These are phyloP conservation scores for Aspergillus eucalypticola DNA, from an alignment of 2,329 filamentous ascomycete genomes.

Conservation along the genomic window DNA sequence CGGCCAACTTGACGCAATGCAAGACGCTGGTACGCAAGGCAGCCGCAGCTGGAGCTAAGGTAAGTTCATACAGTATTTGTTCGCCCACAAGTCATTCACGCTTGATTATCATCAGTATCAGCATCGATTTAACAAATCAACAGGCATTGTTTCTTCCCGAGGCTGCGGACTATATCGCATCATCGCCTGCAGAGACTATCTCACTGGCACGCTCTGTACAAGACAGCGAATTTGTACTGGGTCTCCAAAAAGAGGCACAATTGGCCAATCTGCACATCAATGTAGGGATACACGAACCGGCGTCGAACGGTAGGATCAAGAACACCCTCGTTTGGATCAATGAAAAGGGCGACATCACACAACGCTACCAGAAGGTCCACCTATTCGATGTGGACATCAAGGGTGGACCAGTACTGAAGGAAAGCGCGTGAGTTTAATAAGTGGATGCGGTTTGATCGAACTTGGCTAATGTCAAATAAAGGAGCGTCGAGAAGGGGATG, in stretches of 20 bases:
- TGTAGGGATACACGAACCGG: conserved; percentile 82
- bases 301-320: conserved; percentile 54
- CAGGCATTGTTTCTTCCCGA: conserved; percentile 87
- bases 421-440: conserved; percentile 52
- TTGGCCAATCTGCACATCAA: conserved; percentile 69
- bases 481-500: conserved; percentile 67
- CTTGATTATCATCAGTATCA: neutral
- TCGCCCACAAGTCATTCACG: neutral
- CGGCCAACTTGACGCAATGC: conserved; percentile 78
- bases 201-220: conserved; percentile 68
- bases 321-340: conserved; percentile 70
- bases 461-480: conserved; percentile 16
- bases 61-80: conserved; percentile 34
- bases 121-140: conserved; percentile 8
- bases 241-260: conserved; percentile 69
- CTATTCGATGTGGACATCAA: conserved; percentile 74
- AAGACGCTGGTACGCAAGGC: conserved; percentile 71
- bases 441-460: neutral
- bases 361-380: conserved; percentile 84
- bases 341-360: conserved; percentile 57
- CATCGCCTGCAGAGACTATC: conserved; percentile 66
- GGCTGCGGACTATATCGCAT: conserved; percentile 84
- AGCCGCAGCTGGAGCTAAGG: conserved; percentile 74
- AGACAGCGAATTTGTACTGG: conserved; percentile 71
- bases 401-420: conserved; percentile 59